A percentile compares a stretch with the other conserved stretches of the same genome.
These are phyloP conservation scores for Musa acuminata DNA, from an alignment of 176 grass and related monocot species.

Conservation along the genomic window DNA sequence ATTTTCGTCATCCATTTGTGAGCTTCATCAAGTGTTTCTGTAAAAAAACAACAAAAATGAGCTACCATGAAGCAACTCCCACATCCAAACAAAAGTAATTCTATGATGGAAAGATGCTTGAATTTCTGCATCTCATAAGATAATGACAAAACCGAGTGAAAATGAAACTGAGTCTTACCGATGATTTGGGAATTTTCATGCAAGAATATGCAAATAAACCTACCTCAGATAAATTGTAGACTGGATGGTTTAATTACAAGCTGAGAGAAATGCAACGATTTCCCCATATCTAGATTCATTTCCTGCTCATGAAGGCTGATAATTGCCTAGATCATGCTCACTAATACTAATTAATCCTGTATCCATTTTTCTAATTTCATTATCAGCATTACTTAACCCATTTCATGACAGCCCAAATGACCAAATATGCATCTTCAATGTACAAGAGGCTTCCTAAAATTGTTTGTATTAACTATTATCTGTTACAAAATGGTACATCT, in stretches of 20 bases:
- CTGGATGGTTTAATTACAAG: neutral
- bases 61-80: neutral
- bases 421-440: too few relatives aligned
- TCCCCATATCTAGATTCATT: neutral
- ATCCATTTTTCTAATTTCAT: neutral
- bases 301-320: neutral
- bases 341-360: neutral
- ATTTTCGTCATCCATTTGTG: slow-evolving; percentile 81
- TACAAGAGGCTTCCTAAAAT: too few relatives aligned
- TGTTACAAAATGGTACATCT: neutral
- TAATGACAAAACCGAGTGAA: neutral
- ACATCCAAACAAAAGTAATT: too few relatives aligned
- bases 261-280: neutral
- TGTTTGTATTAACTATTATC: too few relatives aligned
- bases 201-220: too few relatives aligned
- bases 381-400: neutral
- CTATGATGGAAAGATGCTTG: neutral
- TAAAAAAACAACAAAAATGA: too few relatives aligned
- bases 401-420: neutral
- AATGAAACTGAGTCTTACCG: neutral
- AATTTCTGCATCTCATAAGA: neutral
- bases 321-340: neutral
- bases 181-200: neutral
- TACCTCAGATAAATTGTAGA: neutral
- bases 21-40: too few relatives aligned